phyloP scores from a whole-genome alignment of 73 alveolate species.

The Paramecium octaurelia region DNA sequence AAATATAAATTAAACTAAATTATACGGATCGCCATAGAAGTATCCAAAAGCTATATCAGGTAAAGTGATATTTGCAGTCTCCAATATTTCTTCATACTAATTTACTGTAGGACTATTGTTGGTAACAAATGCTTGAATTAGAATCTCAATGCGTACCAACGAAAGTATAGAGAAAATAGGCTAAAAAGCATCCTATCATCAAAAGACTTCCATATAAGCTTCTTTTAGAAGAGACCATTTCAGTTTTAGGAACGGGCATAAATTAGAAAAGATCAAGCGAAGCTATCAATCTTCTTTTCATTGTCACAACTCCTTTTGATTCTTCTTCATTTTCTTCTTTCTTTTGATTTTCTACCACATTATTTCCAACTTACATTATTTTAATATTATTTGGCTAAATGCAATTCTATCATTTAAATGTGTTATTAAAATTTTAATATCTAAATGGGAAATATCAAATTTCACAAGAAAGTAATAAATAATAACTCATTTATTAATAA shows the following conservation, averaged over 20 bases:
- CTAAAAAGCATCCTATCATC: slow-evolving; percentile 31
- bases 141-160: neutral
- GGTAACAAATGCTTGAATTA: slow-evolving; percentile 12
- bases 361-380: neutral
- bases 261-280: slow-evolving; percentile 52
- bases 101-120: slow-evolving; percentile 60
- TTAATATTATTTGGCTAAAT: neutral
- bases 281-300: neutral
- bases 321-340: neutral
- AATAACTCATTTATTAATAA: neutral
- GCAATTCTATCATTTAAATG: neutral
- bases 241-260: slow-evolving; percentile 63
- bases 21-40: slow-evolving; percentile 41
- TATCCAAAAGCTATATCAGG: slow-evolving; percentile 29
- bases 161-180: slow-evolving; percentile 32
- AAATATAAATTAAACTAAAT: neutral
- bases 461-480: neutral
- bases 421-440: neutral
- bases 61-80: neutral
- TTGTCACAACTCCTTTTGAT: neutral
- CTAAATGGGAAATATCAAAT: neutral
- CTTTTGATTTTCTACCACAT: neutral
- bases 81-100: neutral
- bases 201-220: slow-evolving; percentile 35
- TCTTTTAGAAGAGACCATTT: slow-evolving; percentile 52